phyloP scores from a whole-genome alignment of 257 asterid species.

The Ehretia macrophylla region DNA sequence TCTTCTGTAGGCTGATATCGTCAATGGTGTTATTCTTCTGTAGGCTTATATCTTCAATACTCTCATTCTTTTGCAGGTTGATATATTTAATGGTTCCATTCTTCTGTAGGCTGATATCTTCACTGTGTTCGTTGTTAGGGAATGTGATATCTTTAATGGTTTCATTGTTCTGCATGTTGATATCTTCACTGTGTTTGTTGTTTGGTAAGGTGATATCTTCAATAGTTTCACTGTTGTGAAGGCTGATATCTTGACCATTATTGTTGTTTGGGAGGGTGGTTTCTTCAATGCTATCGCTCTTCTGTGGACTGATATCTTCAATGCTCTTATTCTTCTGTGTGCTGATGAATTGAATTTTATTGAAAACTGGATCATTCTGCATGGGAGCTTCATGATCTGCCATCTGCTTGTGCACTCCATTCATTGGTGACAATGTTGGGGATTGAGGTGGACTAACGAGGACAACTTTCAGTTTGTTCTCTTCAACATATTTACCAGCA shows the following conservation, averaged over 20 bases:
- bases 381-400: conserved; percentile 17
- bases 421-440: conserved; percentile 26
- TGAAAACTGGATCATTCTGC: conserved; percentile 17
- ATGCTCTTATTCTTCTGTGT: conserved; percentile 7
- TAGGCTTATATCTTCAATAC: not conserved
- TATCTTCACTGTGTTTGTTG: not conserved
- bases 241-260: not conserved
- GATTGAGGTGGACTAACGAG: conserved; percentile 37
- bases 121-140: not conserved
- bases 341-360: conserved; percentile 8
- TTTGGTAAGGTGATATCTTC: not conserved
- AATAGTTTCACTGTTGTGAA: not conserved
- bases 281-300: not conserved
- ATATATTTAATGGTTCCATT: not conserved
- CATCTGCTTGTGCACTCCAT: conserved; percentile 17
- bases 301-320: conserved; percentile 14
- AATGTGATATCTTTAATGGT: not conserved
- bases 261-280: not conserved
- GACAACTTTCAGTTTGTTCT: conserved; percentile 42
- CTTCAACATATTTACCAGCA: conserved; percentile 35
- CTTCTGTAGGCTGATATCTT: not conserved
- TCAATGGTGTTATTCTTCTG: not conserved
- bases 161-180: not conserved
- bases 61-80: not conserved
- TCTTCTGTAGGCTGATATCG: not conserved